These are phyloP conservation scores for Marsdenia floribunda DNA, from an alignment of 257 asterid species.

Conservation along the genomic window DNA sequence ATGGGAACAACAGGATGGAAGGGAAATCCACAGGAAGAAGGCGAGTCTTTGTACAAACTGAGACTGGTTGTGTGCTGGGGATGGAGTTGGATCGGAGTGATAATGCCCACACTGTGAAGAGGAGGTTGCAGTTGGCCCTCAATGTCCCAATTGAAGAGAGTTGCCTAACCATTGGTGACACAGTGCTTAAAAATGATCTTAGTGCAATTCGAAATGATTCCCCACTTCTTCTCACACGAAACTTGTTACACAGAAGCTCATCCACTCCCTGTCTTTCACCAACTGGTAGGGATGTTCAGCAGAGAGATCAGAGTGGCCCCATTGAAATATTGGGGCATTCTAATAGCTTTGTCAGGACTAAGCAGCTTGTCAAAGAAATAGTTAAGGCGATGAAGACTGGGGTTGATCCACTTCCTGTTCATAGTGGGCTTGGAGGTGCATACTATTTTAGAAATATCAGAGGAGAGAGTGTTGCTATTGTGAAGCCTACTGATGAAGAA, in stretches of 20 bases:
- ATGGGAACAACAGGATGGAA: conserved; percentile 55
- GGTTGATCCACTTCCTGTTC: conserved; percentile 75
- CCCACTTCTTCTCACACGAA: conserved; percentile 78
- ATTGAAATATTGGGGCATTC: conserved; percentile 81
- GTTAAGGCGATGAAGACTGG: conserved; percentile 76
- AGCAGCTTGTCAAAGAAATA: conserved; percentile 71
- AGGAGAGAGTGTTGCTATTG: conserved; percentile 90
- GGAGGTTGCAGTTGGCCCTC: conserved; percentile 78
- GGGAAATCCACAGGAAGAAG: conserved; percentile 57
- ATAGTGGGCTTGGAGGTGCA: conserved; percentile 95
- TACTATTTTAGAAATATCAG: conserved; percentile 70
- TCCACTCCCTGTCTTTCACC: conserved; percentile 98
- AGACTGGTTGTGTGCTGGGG: conserved; percentile 83
- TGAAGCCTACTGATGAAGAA: conserved; percentile 97
- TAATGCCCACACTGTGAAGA: conserved; percentile 87
- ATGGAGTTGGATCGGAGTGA: conserved; percentile 89
- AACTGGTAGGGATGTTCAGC: conserved; percentile 73
- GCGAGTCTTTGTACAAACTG: conserved; percentile 92
- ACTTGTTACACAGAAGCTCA: conserved; percentile 79
- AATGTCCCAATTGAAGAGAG: conserved; percentile 87
- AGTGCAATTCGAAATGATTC: conserved; percentile 80
- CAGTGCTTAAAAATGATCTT: conserved; percentile 81
- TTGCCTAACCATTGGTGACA: conserved; percentile 81
- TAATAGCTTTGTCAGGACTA: conserved; percentile 38
- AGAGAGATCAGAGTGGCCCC: conserved; percentile 78